These are phyloP conservation scores for Populus pruinosa DNA, from an alignment of 345 rosid genomes.

Conservation along the genomic window DNA sequence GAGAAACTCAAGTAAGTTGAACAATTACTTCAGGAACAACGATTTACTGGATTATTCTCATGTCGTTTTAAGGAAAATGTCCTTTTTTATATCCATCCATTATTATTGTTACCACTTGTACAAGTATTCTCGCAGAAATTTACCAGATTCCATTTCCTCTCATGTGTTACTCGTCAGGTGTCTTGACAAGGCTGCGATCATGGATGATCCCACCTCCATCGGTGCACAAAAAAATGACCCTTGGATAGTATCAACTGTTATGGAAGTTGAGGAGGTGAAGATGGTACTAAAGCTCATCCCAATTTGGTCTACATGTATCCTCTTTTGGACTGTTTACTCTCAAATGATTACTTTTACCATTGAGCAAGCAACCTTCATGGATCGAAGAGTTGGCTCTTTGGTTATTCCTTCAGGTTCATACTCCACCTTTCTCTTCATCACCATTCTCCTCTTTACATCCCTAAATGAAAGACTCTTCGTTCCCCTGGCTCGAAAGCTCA, in stretches of 20 bases:
- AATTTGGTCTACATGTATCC: conserved; percentile 83
- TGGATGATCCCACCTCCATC: conserved; percentile 23
- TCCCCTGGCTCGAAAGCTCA: conserved; percentile 57
- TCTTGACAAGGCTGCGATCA: conserved; percentile 79
- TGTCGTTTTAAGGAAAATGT: neutral
- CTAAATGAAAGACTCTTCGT: conserved; percentile 69
- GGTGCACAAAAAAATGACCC: conserved; percentile 37
- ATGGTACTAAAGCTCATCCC: conserved; percentile 71
- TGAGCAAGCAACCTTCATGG: conserved; percentile 78
- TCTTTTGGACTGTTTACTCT: conserved; percentile 90
- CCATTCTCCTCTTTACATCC: conserved; percentile 82
- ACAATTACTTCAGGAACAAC: neutral
- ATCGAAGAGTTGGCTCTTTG: conserved; percentile 52
- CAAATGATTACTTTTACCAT: conserved; percentile 91
- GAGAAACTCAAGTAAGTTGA: conserved; percentile 49
- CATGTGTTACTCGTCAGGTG: conserved; percentile 35
- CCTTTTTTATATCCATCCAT: neutral
- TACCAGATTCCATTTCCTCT: neutral
- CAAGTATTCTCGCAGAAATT: neutral
- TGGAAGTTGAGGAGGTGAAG: conserved; percentile 85
- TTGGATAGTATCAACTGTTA: conserved; percentile 66
- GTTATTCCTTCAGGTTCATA: conserved; percentile 61
- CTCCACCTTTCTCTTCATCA: conserved; percentile 59
- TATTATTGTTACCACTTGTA: neutral
- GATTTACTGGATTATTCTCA: neutral